phyloP scores from a whole-genome alignment of 768 basidiomycete species.

The Rhodocollybia butyracea region DNA sequence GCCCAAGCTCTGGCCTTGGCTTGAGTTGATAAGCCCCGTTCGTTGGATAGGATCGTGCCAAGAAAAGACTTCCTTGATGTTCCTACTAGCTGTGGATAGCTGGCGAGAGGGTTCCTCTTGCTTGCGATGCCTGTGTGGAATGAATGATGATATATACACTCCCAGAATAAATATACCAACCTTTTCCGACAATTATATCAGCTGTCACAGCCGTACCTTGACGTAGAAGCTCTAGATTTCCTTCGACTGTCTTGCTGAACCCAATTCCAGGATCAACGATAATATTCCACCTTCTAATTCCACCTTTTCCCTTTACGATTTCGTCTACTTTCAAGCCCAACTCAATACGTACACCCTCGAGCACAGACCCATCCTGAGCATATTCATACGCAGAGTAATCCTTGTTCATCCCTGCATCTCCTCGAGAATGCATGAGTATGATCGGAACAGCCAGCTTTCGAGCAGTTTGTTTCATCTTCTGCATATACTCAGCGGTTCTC shows the following conservation, averaged over 20 bases:
- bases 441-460: constrained; percentile 71
- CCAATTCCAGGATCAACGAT: constrained; percentile 92
- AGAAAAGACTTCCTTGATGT: constrained; percentile 84
- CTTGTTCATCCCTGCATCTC: constrained; percentile 76
- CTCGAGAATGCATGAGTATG: constrained; percentile 92
- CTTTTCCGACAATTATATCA: constrained; percentile 28
- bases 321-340: constrained; percentile 64
- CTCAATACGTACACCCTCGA: constrained; percentile 69
- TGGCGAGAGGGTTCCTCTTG: constrained; percentile 45
- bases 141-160: constrained; percentile 2
- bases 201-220: constrained; percentile 43
- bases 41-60: constrained; percentile 56
- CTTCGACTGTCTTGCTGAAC: constrained; percentile 83
- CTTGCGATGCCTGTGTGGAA: constrained; percentile 10
- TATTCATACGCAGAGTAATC: constrained; percentile 49
- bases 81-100: constrained; percentile 72
- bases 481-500: constrained; percentile 36
- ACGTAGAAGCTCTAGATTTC: constrained; percentile 68
- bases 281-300: constrained; percentile 84
- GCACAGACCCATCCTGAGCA: constrained; percentile 40
- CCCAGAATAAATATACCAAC: constrained; percentile 15
- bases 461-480: constrained; percentile 63
- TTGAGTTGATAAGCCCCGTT: constrained; percentile 49
- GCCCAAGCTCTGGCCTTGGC: constrained; percentile 73
- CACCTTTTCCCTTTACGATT: constrained; percentile 64